Evolutionary conservation across 163 green algal species (phyloP), one percentile per base, ranked within the genome.

Genomic region (Dunaliella salina): DNA sequence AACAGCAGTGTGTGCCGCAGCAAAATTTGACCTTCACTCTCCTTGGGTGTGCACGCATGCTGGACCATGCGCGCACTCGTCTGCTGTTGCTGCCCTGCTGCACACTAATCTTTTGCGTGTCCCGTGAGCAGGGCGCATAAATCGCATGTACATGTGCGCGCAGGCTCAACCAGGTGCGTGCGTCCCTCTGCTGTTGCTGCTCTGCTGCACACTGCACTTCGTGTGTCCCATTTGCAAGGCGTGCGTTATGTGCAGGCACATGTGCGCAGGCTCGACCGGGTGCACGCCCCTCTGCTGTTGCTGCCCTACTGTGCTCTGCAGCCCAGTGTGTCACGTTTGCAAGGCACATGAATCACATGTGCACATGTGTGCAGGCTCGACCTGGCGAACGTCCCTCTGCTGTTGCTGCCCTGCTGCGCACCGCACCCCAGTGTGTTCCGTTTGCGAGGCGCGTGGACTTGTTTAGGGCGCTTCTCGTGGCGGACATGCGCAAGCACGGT

Each of bases 261-360:
- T 29, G 24, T 12, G 20, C 63, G 20, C 63, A 75, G 63, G 63
- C 24, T 75, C 22, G 22, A 26, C 24, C 63, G 13, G 83, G 83
- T 4, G 57, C 67, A 4, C 84, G 88, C 25, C 86, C 87, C 32
- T 80, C 71, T 30, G 87, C 86, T 30, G 29, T 95, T 22, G 90
- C 90, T 3, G 88, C 90, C 1, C 86, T 97, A 35, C 89, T 95
- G 24, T 69, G 85, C 17, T 88, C 87, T 0, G 92, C 93, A 1
- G 93, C 94, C 13, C 88, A 91, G 83, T 71, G 88, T 22, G 88
- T 96, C 15, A 92, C 93, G 12, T 96, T 96, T 86, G 86, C 89
- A 45, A 83, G 90, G 33, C 89, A 93, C 1, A 87, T 95, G 78
- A 81, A 82, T 29, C 63, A 75, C 63, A 75, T 29, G 24, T 29